phyloP scores from a whole-genome alignment of 768 basidiomycete genomes.

The Mycena rebaudengoi region DNA sequence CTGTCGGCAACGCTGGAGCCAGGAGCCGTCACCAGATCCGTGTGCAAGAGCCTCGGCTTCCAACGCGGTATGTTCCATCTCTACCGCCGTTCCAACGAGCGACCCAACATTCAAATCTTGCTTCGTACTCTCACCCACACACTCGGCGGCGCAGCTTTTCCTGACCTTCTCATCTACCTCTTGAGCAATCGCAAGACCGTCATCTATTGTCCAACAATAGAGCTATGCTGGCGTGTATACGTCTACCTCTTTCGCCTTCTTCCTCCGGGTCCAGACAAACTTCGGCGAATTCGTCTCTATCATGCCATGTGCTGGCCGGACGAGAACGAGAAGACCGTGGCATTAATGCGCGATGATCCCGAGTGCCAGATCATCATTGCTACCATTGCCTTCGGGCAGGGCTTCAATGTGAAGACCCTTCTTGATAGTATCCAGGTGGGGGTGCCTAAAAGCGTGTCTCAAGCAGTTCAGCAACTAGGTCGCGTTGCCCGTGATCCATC shows the following conservation, averaged over 20 bases:
- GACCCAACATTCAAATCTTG: conserved; percentile 6
- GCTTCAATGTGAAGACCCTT: conserved; percentile 14
- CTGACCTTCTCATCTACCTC: conserved; percentile 12
- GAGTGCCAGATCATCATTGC: conserved; percentile 16
- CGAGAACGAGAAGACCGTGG: conserved; percentile 20
- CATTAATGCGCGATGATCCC: conserved; percentile 14
- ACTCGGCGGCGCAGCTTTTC: conserved; percentile 6
- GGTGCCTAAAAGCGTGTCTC: background rate
- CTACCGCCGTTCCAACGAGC: conserved; percentile 18
- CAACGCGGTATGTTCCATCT: background rate
- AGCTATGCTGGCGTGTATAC: conserved; percentile 11
- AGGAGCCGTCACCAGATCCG: background rate
- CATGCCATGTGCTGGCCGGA: conserved; percentile 13
- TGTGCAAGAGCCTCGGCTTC: conserved; percentile 18
- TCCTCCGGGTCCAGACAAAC: background rate
- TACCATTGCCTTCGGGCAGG: conserved; percentile 18
- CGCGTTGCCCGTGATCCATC: conserved; percentile 4
- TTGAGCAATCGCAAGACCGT: conserved; percentile 13
- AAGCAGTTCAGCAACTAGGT: conserved; percentile 12
- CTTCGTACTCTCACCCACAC: conserved; percentile 5
- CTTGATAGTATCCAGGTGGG: conserved; percentile 11
- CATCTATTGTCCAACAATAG: conserved; percentile 25
- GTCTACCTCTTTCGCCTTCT: conserved; percentile 11
- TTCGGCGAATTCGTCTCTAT: conserved; percentile 12
- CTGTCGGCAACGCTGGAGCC: conserved; percentile 17